phyloP scores from a whole-genome alignment of 2,329 filamentous ascomycete genomes.

The Colletotrichum endophyticum region DNA sequence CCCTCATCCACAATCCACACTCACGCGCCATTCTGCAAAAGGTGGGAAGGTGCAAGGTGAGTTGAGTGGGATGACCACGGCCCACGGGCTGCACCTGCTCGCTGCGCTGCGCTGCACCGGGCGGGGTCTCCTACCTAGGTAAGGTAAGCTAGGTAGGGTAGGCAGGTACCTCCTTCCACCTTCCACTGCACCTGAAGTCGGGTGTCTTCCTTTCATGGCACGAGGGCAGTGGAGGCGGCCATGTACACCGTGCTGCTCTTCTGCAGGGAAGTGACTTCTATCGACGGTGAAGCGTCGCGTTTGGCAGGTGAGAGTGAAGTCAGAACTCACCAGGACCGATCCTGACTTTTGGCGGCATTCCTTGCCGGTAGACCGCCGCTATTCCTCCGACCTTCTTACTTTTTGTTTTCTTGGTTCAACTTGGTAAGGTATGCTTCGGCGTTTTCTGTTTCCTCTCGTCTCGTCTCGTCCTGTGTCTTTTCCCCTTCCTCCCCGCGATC shows the following conservation, averaged over 20 bases:
- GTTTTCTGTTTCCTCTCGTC: not conserved
- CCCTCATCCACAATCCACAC: not conserved
- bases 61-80: conserved; percentile 6
- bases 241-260: not conserved
- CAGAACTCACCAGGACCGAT: not conserved
- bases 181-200: not conserved
- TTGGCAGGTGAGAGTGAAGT: conserved; percentile 9
- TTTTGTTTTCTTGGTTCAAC: not conserved
- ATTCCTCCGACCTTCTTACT: not conserved
- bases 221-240: not conserved
- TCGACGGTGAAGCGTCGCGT: not conserved
- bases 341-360: not conserved
- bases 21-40: conserved; percentile 11
- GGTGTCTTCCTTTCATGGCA: not conserved
- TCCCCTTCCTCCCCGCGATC: conserved; percentile 10
- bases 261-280: conserved; percentile 2
- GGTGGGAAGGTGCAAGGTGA: not conserved
- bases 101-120: not conserved
- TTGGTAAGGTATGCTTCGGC: not conserved
- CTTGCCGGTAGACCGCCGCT: conserved; percentile 10
- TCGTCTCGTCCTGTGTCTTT: not conserved
- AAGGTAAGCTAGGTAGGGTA: not conserved
- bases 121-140: not conserved
- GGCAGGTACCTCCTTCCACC: not conserved
- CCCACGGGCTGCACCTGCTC: not conserved